Evolutionary conservation across 192 early-diverging fungal species (phyloP), one percentile per base, ranked within the genome.

Genomic region (Linnemannia schmuckeri): DNA sequence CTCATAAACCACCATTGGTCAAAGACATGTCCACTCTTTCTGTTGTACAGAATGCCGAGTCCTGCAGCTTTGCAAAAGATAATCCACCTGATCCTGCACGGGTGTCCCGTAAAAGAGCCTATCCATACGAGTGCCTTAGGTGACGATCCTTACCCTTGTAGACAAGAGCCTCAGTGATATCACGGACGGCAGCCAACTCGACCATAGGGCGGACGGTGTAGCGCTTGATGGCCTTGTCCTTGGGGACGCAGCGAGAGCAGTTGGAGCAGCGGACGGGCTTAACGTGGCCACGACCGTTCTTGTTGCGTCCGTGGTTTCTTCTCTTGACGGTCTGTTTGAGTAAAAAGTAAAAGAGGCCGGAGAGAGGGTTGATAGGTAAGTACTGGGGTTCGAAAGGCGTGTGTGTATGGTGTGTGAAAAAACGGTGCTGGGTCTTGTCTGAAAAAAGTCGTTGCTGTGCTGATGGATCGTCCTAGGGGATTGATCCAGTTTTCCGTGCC

Each of bases 161-260:
- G 90, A 99, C 97, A 75, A 97, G 98, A 63, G 98, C 98, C 89
- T 98, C 99, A 80, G 92, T 90, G 83, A 99, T 94, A 92, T 99
- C 99, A 91, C 98, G 95, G 90, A 97, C 91, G 77, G 97, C 99
- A 77, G 99, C 99, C 84, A 93, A 92, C 93, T 99, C 99, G 76
- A 99, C 95, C 98, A 99, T 99, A 93, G 97, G 98, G 89, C 98
- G 95, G 94, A 99, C 95, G 83, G 95, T 93, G 94, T 98, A 97
- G 71, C 99, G 93, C 96, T 99, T 99, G 94, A 99, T 98, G 88
- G 99, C 97, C 96, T 99, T 99, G 93, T 99, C 99, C 97, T 89
- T 87, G 35, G 87, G 82, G 82, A 84, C 77, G 89, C 96, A 97
- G 91, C 98, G 96, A 83, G 95, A 94, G 92, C 99, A 99, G 97